These are phyloP conservation scores for Podochytrium sp. DNA, from an alignment of 192 early-diverging fungal genomes.

Conservation along the genomic window DNA sequence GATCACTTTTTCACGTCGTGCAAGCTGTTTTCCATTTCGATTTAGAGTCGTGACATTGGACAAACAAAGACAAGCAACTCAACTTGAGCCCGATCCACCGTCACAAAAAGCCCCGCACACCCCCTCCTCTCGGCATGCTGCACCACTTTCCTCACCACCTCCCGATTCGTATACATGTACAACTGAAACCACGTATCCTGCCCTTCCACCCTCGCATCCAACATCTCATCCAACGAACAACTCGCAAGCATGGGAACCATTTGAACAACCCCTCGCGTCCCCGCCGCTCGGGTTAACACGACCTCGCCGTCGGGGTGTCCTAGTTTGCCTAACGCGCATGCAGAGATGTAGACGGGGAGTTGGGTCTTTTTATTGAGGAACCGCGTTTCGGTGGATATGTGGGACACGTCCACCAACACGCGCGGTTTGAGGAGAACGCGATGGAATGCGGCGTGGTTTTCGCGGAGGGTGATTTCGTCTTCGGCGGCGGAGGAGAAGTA, in stretches of 20 bases:
- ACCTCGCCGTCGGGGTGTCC: conserved; percentile 79
- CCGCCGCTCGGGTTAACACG: conserved; percentile 62
- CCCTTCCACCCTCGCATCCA: conserved; percentile 25
- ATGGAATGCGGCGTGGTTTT: conserved; percentile 80
- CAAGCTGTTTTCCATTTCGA: conserved; percentile 38
- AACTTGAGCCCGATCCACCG: conserved; percentile 73
- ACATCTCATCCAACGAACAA: conserved; percentile 63
- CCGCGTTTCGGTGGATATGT: conserved; percentile 44
- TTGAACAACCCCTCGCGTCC: conserved; percentile 63
- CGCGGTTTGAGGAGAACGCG: conserved; percentile 68
- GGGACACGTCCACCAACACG: conserved; percentile 54
- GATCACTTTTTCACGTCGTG: conserved; percentile 82
- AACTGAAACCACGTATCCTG: conserved; percentile 60
- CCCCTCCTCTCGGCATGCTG: conserved; percentile 43
- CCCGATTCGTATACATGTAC: conserved; percentile 55
- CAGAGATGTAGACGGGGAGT: conserved; percentile 59
- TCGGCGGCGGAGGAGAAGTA: conserved; percentile 84
- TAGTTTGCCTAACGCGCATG: conserved; percentile 61
- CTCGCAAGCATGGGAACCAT: conserved; percentile 80
- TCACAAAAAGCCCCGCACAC: conserved; percentile 68
- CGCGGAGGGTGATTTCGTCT: conserved; percentile 80
- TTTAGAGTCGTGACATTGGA: not conserved
- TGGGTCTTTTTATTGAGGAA: conserved; percentile 36
- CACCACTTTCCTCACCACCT: conserved; percentile 42
- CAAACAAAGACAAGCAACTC: conserved; percentile 40